Conservation (phyloP, 208 protist genomes). For the Trypanosomatidae sp. region DNA sequence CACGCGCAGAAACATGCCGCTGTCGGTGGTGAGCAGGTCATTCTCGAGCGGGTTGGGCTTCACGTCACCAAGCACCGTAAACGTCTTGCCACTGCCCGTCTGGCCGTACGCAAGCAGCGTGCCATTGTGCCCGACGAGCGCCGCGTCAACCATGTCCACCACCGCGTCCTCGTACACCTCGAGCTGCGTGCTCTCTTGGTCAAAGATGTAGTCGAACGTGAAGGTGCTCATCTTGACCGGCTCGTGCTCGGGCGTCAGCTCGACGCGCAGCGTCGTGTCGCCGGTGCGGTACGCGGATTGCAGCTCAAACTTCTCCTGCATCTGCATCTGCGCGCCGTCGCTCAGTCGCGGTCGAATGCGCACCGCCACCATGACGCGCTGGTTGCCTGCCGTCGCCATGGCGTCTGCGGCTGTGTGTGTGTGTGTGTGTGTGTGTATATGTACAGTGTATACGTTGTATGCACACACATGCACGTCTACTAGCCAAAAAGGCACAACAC, state of each 20-base stretch:
- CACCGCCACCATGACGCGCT: constrained; percentile 74
- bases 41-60: constrained; percentile 47
- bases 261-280: constrained; percentile 50
- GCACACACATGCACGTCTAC: not conserved
- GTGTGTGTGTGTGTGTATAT: not conserved
- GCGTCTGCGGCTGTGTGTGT: not conserved
- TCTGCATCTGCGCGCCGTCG: constrained; percentile 30
- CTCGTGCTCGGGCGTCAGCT: constrained; percentile 25
- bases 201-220: constrained; percentile 83
- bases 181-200: constrained; percentile 70
- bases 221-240: constrained; percentile 45
- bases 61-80: constrained; percentile 66
- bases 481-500: not conserved
- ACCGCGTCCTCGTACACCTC: constrained; percentile 87
- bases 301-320: constrained; percentile 60
- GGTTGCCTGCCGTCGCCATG: constrained; percentile 22
- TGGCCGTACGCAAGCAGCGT: constrained; percentile 85
- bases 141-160: constrained; percentile 63
- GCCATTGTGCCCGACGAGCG: constrained; percentile 67
- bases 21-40: constrained; percentile 58
- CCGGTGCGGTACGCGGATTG: constrained; percentile 25
- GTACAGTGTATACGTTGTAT: not conserved
- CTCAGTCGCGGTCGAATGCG: constrained; percentile 67
- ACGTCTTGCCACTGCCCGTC: constrained; percentile 88
- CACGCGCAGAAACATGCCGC: constrained; percentile 82